Conservation (phyloP, 202 grass and related monocot species). For the Panicum hallii region DNA sequence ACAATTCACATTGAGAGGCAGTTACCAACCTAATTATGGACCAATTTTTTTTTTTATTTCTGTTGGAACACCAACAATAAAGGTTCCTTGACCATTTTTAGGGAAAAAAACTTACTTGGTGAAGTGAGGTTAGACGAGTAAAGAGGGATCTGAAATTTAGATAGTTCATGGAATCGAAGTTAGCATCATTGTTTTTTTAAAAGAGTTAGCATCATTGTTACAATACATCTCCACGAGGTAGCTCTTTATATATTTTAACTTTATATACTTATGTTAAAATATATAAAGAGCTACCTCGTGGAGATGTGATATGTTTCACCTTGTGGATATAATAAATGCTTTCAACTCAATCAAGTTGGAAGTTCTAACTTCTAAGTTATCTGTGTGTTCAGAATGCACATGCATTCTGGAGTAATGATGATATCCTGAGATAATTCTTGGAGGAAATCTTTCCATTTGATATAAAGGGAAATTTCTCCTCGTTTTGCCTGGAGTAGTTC, state of each 20-base stretch:
- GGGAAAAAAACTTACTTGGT: not conserved
- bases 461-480: not conserved
- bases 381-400: not conserved
- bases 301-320: not conserved
- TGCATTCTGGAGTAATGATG: constrained; percentile 19
- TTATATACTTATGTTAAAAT: too few relatives aligned
- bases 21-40: not conserved
- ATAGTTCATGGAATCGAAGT: constrained; percentile 2
- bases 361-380: not conserved
- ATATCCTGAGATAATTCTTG: constrained; percentile 1
- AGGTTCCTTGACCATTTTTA: not conserved
- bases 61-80: not conserved
- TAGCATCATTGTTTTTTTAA: too few relatives aligned
- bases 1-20: not conserved
- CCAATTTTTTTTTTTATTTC: not conserved
- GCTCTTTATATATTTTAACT: too few relatives aligned
- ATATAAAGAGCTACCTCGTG: not conserved
- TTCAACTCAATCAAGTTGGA: not conserved
- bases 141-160: not conserved
- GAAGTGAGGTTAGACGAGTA: constrained; percentile 6
- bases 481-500: not conserved
- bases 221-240: too few relatives aligned
- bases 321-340: not conserved
- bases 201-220: too few relatives aligned
- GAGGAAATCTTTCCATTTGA: not conserved